Evolutionary conservation across 108 stramenopile genomes (phyloP), one percentile per base, ranked within the genome.

Genomic region (Heterococcus sp.): DNA sequence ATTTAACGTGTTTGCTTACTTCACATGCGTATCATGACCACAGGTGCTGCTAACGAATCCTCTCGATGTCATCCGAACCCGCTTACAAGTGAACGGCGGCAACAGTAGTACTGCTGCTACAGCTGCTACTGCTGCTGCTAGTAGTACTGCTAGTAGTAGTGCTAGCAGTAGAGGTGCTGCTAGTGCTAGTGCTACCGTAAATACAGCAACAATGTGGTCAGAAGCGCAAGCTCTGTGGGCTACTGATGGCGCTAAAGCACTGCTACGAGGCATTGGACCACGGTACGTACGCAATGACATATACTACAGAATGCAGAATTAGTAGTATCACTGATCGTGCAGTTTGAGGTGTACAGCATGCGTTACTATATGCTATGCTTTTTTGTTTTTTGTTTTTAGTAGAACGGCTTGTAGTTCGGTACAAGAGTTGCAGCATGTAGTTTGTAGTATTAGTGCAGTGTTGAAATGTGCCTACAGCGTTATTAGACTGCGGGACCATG

Each of bases 71-170:
- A 35, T 80, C 63, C 3, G 78, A 37, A 80, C 78, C 64, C 71
- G 78, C 35, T 64, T 80, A 11, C 78, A 80, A 58, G 78, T 80
- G 58, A 58, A 64, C n/a, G 71, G 71, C 21, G 78, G 78, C 35
- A 72, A 68, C 71, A 32, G 66, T n/a, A 32, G 38, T 4, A 69
- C 78, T 5, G 3, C 66, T 1, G 64, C 58, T 71, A 71, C 40
- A 69, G 77, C 37, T 2, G 21, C 0, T 11, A 72, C 27, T 5
- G 2, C 27, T 64, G 63, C 0, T 64, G 63, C 63, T 64, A 28
- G 27, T 1, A 28, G 27, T 64, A 28, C 0, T 64, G 0, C 1
- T 64, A 0, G 0, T 64, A 27, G 0, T 64, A 0, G 0, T 64
- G 63, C 1, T 64, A 28, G n/a, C 27, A 28, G 1, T 1, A 0